Evolutionary conservation across 192 early-diverging fungal species (phyloP).

Genomic region (Rhizoclosmatium globosum): DNA sequence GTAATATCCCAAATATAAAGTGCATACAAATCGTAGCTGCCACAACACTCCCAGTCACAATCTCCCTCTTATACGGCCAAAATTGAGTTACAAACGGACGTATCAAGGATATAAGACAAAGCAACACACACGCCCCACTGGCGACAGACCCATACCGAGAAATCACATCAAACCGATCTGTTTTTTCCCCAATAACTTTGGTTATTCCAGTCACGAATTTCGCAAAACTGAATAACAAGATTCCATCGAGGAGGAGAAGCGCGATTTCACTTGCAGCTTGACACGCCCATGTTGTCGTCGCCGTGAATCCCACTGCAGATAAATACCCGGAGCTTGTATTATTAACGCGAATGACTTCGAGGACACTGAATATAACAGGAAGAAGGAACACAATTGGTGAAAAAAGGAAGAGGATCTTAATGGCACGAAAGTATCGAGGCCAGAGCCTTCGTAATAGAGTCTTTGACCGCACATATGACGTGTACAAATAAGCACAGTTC

Average conservation of each 20-base stretch:
- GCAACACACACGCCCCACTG: background rate
- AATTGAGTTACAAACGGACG: background rate
- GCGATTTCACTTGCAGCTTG: background rate
- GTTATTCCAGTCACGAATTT: background rate
- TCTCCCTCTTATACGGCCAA: background rate
- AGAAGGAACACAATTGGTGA: background rate
- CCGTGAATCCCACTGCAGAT: background rate
- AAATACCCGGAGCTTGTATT: background rate
- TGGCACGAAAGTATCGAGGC: background rate
- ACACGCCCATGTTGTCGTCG: background rate
- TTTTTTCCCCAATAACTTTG: background rate
- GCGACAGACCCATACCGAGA: background rate
- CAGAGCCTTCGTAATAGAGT: background rate
- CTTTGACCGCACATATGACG: background rate
- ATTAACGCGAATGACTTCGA: background rate
- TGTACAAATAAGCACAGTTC: background rate
- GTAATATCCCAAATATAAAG: background rate
- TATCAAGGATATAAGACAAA: background rate
- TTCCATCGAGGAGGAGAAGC: background rate
- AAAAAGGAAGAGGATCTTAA: background rate
- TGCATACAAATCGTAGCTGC: background rate
- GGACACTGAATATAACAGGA: background rate
- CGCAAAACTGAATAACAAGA: background rate
- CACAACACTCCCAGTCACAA: too few species aligned
- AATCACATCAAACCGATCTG: background rate